Base-by-base conservation (phyloP, 2,329 filamentous ascomycete species). In the Truncatella angustata region DNA sequence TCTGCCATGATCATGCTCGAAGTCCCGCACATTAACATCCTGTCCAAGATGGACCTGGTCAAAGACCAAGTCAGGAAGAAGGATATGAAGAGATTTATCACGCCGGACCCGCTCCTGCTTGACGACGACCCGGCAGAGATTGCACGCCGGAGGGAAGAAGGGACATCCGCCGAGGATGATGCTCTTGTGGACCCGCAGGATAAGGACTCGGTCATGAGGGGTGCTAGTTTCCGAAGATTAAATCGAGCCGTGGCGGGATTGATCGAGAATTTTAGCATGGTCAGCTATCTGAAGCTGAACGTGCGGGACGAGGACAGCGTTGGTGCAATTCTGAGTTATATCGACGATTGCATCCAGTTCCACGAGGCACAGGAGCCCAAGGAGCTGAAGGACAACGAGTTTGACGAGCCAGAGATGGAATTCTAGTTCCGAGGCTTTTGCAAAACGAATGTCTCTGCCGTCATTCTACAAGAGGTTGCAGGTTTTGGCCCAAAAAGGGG, bases 1-100 rank as follows among this genome's bases (percentile, higher is more conserved):
- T 95, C 90, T 64, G 92, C 94, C 58, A 99, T 99, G 94, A 85
- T 99, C 64, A 94, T 97, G 91, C 82, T 99, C 57, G 94, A 97
- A 73, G 85, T 97, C 58, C 94, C 94, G 4, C 94, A 99, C 67
- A 85, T 99, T 66, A 99, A 99, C 68, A 88, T 99, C 55, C 76
- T 99, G 51, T 95, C 88, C 66, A 99, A 99, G 75, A 97, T 97
- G 92, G 94, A 99, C 68, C 81, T 97, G 55, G 85, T 97, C 59
- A 94, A 94, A 68, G 91, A 90, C 35, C 90, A 94, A 70, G 82
- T 97, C 23, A 86, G 86, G 53, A 91, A 91, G 70, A 88, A 88
- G 69, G 91, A 97, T 61, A 69, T 99, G 54, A 95, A 95, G 73
- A 82, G 90, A 20, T 99, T 96, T 66, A 76, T 96, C 52, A 91